Conservation (phyloP, 768 basidiomycete species). For the Lactarius vividus region DNA sequence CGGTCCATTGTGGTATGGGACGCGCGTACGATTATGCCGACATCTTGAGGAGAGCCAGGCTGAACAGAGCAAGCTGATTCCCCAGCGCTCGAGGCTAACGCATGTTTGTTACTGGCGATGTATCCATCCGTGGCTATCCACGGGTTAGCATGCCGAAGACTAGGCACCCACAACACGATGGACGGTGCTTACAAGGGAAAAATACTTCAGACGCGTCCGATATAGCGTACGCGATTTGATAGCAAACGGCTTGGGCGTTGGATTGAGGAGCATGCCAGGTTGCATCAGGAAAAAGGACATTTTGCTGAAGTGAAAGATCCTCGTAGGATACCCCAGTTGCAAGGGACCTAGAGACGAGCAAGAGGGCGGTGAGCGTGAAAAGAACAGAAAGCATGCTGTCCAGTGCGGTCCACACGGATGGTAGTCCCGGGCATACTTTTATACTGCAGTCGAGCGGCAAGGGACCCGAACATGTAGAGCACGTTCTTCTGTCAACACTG, state of each 20-base stretch:
- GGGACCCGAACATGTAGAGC: too few species aligned
- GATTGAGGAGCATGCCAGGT: neutral
- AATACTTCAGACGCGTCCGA: too few species aligned
- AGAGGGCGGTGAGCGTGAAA: neutral
- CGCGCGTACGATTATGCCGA: neutral
- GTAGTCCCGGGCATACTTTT: too few species aligned
- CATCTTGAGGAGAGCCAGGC: neutral
- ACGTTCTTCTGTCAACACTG: too few species aligned
- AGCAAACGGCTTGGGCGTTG: neutral
- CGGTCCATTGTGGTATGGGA: neutral
- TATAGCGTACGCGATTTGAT: too few species aligned
- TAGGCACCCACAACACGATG: neutral
- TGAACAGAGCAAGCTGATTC: neutral
- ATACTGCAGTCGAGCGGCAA: too few species aligned
- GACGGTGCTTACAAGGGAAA: too few species aligned
- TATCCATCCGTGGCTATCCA: neutral
- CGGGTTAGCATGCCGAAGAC: neutral
- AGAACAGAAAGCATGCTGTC: neutral
- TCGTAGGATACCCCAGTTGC: neutral
- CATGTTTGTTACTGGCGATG: neutral
- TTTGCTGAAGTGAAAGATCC: too few species aligned
- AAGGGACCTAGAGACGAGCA: neutral
- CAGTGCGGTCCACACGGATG: too few species aligned
- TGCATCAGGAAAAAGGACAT: too few species aligned
- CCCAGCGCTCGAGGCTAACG: neutral